These are phyloP conservation scores for Syzygium aromaticum DNA, from an alignment of 345 rosid genomes.

Conservation along the genomic window DNA sequence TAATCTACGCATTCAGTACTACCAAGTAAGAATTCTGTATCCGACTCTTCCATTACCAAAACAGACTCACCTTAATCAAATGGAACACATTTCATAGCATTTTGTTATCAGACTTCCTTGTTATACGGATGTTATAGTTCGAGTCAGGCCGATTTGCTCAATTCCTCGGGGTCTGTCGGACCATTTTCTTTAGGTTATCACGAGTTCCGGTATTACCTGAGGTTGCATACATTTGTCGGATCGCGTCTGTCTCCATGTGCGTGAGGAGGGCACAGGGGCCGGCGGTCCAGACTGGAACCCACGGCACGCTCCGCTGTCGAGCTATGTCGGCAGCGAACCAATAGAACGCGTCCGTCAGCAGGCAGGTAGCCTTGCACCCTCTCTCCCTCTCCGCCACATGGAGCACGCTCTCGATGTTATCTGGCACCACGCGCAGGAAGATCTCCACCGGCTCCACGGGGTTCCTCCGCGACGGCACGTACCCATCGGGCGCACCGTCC, in stretches of 20 bases:
- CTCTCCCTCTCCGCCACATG: constrained; percentile 13
- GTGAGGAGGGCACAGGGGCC: constrained; percentile 31
- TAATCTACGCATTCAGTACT: not conserved
- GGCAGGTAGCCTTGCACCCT: constrained; percentile 16
- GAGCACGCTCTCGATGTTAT: constrained; percentile 18
- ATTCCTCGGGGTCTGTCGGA: too few relatives aligned
- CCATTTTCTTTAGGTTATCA: too few relatives aligned
- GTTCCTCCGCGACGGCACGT: constrained; percentile 2
- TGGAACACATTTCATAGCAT: too few relatives aligned
- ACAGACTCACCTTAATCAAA: not conserved
- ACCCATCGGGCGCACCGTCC: constrained; percentile 29
- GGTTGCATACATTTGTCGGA: constrained; percentile 13
- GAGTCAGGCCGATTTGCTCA: not conserved
- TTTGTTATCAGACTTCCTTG: too few relatives aligned
- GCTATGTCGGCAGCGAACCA: constrained; percentile 49
- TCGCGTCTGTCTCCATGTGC: constrained; percentile 24
- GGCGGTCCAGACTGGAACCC: constrained; percentile 44
- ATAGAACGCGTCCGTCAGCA: constrained; percentile 42
- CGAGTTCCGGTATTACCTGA: constrained; percentile 3
- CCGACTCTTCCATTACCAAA: not conserved
- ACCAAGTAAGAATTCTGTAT: not conserved
- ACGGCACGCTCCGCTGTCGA: constrained; percentile 25
- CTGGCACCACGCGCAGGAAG: constrained; percentile 27
- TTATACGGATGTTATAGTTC: not conserved
- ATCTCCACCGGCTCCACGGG: constrained; percentile 23